Evolutionary conservation across 768 basidiomycete genomes (phyloP).

Genomic region (Leccinellum rugosiceps): DNA sequence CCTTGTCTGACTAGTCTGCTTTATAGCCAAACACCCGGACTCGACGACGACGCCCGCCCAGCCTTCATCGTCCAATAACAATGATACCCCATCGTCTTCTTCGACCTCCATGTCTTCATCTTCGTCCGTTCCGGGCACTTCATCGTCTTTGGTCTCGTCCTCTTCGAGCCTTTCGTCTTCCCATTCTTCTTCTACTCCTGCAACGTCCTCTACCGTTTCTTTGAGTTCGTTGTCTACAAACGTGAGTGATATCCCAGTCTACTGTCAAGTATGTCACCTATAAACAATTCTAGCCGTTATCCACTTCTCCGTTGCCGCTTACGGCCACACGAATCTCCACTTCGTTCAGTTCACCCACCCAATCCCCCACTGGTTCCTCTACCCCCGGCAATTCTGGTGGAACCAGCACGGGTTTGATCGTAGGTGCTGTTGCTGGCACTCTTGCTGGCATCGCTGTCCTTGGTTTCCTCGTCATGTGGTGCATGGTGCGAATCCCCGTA

Average conservation of each 20-base stretch:
- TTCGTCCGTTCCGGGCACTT: not conserved
- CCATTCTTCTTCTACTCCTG: conserved; percentile 3
- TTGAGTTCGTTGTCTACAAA: not conserved
- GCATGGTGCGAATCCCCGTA: conserved; percentile 37
- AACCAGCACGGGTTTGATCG: conserved; percentile 26
- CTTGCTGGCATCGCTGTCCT: conserved; percentile 40
- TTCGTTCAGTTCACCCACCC: conserved; percentile 1
- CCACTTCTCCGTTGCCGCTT: not conserved
- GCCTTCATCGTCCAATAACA: not conserved
- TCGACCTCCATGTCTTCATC: conserved; percentile 3
- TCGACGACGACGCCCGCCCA: not conserved
- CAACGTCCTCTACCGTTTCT: conserved; percentile 4
- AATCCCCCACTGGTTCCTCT: conserved; percentile 22
- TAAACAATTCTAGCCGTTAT: not conserved
- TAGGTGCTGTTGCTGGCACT: conserved; percentile 46
- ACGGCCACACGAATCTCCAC: not conserved
- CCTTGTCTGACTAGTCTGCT: not conserved
- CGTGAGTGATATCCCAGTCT: conserved; percentile 16
- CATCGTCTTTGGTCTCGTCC: conserved; percentile 8
- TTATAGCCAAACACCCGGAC: conserved; percentile 1
- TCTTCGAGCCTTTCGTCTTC: conserved; percentile 2
- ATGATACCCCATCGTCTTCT: conserved; percentile 15
- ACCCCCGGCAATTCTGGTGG: conserved; percentile 36
- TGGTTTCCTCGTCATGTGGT: conserved; percentile 43
- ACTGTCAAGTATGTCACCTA: not conserved